Conservation (phyloP, 208 protist species). For the Cochliopodium minus region DNA sequence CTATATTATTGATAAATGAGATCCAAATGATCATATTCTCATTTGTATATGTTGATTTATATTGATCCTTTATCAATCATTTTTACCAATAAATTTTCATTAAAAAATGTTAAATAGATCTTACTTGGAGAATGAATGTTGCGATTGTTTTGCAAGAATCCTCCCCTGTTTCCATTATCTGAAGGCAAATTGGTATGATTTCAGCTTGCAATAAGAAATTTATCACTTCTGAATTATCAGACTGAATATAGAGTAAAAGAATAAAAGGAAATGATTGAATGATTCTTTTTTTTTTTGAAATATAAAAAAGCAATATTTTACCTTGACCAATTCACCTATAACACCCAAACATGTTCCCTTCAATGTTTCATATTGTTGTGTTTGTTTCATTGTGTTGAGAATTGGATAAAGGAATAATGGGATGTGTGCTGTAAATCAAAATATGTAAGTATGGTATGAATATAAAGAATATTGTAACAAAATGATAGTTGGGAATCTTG, state of each 20-base stretch:
- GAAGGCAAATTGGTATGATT: constrained; percentile 97
- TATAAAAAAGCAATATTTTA: too few relatives aligned
- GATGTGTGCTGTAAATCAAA: constrained; percentile 83
- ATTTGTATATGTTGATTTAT: too few relatives aligned
- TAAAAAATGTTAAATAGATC: too few relatives aligned
- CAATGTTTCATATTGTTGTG: constrained; percentile 83
- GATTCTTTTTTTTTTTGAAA: too few relatives aligned
- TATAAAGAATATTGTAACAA: constrained; percentile 4
- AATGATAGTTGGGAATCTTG: background rate
- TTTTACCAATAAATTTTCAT: too few relatives aligned
- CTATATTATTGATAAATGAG: too few relatives aligned
- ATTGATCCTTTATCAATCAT: too few relatives aligned
- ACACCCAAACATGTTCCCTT: constrained; percentile 91
- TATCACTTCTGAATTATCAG: constrained; percentile 2
- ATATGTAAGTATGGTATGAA: background rate
- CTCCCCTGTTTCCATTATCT: constrained; percentile 89
- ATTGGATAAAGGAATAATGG: constrained; percentile 98
- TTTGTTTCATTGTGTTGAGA: constrained; percentile 74
- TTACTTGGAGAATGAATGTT: constrained; percentile 98
- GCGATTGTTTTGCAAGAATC: constrained; percentile 92
- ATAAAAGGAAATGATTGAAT: too few relatives aligned
- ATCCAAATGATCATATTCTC: too few relatives aligned
- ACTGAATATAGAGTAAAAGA: too few relatives aligned
- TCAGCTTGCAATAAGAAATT: constrained; percentile 50
- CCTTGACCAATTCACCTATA: constrained; percentile 92